Evolutionary conservation across 805 yeast genomes (phyloP).

Genomic region (Ogataea dorogensis): DNA sequence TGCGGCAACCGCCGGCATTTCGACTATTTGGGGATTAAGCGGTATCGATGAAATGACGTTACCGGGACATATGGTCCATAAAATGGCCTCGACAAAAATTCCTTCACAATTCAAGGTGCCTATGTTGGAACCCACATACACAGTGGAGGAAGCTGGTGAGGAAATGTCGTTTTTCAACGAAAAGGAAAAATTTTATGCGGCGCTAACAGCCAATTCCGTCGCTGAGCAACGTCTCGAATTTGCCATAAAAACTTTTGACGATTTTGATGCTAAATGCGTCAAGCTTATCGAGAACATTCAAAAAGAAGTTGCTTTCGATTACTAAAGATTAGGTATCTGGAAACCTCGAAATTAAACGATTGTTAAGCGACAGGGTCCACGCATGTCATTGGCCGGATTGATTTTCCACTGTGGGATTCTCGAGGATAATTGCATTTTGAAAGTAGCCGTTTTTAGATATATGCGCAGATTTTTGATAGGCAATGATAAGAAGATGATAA

Average conservation of each 20-base stretch:
- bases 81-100: conserved; percentile 19
- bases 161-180: conserved; percentile 1
- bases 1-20: conserved; percentile 33
- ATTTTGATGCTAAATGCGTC: conserved; percentile 9
- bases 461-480: neutral
- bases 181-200: neutral
- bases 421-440: neutral
- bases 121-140: conserved; percentile 8
- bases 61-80: conserved; percentile 26
- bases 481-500: too few relatives aligned
- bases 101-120: conserved; percentile 27
- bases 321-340: neutral
- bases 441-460: neutral
- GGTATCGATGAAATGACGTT: conserved; percentile 36
- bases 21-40: conserved; percentile 26
- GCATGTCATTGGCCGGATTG: too few relatives aligned
- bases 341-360: too few relatives aligned
- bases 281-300: neutral
- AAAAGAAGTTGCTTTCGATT: neutral
- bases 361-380: too few relatives aligned
- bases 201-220: neutral
- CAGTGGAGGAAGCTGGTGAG: conserved; percentile 19
- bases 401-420: too few relatives aligned
- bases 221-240: conserved; percentile 18
- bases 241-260: conserved; percentile 16